phyloP scores from a whole-genome alignment of 371 early-diverging fungal species.

The Mortierella polycephala region DNA sequence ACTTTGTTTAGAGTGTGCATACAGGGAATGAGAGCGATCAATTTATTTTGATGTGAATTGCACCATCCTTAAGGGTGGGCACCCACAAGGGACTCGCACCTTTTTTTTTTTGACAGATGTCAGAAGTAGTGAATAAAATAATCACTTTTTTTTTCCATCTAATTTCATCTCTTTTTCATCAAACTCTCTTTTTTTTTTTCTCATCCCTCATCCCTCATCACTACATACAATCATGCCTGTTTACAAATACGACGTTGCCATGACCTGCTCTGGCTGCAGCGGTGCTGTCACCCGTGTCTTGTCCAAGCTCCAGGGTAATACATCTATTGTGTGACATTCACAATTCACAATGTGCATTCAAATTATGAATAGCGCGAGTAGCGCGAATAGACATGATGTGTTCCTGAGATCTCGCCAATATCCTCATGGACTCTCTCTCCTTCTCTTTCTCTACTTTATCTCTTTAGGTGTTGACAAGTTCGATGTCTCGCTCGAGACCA shows the following conservation, averaged over 20 bases:
- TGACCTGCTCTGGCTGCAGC: constrained; percentile 88
- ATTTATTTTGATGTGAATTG: neutral
- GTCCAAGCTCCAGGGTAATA: constrained; percentile 65
- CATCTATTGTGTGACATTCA: neutral
- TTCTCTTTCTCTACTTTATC: neutral
- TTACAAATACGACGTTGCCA: constrained; percentile 83
- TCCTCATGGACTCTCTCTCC: neutral
- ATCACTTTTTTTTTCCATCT: neutral
- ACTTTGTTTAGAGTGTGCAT: constrained; percentile 23
- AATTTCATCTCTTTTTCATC: neutral
- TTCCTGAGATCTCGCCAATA: no score
- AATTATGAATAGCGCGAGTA: no score
- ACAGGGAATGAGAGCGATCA: no score
- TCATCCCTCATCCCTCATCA: neutral
- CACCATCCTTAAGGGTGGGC: neutral
- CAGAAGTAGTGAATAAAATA: no score
- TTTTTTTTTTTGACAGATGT: no score
- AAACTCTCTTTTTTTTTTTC: neutral
- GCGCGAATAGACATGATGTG: no score
- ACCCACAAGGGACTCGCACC: no score
- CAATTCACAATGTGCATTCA: no score
- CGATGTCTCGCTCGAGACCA: constrained; percentile 76
- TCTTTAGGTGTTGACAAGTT: constrained; percentile 64
- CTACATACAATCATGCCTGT: constrained; percentile 6
- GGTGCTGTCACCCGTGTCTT: constrained; percentile 82